These are phyloP conservation scores for Colletotrichum zoysiae DNA, from an alignment of 2,329 filamentous ascomycete species.

Conservation along the genomic window DNA sequence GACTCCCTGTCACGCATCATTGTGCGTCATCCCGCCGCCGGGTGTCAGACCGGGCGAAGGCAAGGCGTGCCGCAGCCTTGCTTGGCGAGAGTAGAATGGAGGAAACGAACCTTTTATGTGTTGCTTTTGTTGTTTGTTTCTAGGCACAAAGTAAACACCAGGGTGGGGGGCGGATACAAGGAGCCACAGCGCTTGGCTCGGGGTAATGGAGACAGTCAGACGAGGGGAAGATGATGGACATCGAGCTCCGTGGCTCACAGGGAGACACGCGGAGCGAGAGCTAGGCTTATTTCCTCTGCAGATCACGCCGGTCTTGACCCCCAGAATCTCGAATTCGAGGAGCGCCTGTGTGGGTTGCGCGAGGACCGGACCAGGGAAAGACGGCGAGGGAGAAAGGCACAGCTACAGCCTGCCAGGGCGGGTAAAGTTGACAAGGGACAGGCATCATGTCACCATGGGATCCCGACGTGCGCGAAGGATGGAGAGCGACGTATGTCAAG, in stretches of 20 bases:
- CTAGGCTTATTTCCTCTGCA: neutral
- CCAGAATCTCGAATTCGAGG: slow-evolving; percentile 1
- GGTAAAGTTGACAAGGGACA: neutral
- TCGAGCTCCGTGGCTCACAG: neutral
- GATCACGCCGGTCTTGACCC: neutral
- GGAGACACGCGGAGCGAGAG: neutral
- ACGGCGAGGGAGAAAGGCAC: neutral
- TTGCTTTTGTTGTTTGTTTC: neutral
- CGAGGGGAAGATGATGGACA: neutral
- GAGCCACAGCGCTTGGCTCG: neutral
- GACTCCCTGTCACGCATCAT: slow-evolving; percentile 8
- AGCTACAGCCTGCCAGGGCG: neutral
- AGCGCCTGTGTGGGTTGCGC: neutral
- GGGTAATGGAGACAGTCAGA: neutral
- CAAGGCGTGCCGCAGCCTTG: slow-evolving; percentile 25
- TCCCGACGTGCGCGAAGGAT: slow-evolving; percentile 18
- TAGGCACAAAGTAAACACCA: neutral
- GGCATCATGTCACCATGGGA: neutral
- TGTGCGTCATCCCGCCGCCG: slow-evolving; percentile 34
- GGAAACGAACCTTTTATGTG: neutral
- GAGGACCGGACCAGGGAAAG: neutral
- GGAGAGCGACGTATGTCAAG: slow-evolving; percentile 38
- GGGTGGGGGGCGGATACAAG: neutral
- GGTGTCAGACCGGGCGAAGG: slow-evolving; percentile 38
- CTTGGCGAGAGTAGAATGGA: slow-evolving; percentile 22